Evolutionary conservation across 345 rosid genomes (phyloP), one percentile per base, ranked within the genome.

Genomic region (Physaria fendleri): DNA sequence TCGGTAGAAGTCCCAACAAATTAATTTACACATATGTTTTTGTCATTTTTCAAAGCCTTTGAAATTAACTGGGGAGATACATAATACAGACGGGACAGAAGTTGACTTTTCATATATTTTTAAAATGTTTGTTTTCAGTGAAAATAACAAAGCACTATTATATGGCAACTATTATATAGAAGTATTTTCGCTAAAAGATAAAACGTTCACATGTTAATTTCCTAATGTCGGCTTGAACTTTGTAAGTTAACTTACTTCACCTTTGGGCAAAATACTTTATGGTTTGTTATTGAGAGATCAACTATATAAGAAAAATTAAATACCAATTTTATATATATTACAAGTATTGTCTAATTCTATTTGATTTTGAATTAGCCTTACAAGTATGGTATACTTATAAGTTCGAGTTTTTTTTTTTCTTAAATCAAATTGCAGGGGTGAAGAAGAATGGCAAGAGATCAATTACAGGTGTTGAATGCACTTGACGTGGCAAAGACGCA

Each of bases 401-500:
- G n/a, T n/a, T n/a, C n/a, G n/a, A n/a, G n/a, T n/a, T n/a, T n/a
- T n/a, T n/a, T n/a, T n/a, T n/a, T n/a, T n/a, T n/a, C n/a, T n/a
- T n/a, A 2, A 0, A 28, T 59, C 23, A 24, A 42, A 33, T 59
- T 50, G 21, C 48, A 68, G 73, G 35, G 60, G 30, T n/a, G 24
- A 23, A 45, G 6, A 53, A 18, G 5, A 70, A 83, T 85, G 94
- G 81, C 72, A 2, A 64, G 25, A 12, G 79, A 77, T 5, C 78
- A 79, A 2, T 49, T 83, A 17, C 62, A 81, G 35, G 95, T 86
- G 71, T 76, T 86, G 13, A 76, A 74, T 32, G 76, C 76, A 52
- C 76, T 72, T 17, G 76, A 72, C 39, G 39, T 66, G 8, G 76
- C 76, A 0, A 72, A 65, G 39, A 72, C 76, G 11, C 76, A 72